Base-by-base conservation (phyloP, 1,284 basidiomycete species). In the Polyporus tsugae region DNA sequence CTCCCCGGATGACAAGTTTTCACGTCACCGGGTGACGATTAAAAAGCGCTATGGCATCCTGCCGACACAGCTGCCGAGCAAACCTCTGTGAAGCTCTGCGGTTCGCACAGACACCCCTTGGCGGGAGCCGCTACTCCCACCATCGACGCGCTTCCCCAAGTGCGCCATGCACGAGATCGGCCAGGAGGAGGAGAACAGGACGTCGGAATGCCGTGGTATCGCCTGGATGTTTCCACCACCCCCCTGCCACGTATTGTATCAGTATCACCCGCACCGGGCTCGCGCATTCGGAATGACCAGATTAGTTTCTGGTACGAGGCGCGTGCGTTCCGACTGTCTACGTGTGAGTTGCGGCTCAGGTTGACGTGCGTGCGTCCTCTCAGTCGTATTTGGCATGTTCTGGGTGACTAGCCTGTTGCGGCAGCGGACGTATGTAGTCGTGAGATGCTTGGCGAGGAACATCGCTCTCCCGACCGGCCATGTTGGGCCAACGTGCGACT, bases 1-100 rank as follows among this genome's bases (percentile, higher is more conserved):
- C 83, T 98, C 96, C 36, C 96, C 96, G 19, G 96, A 98, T 80
- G 96, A 98, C 88, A 98, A 98, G 85, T 98, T 97, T 83, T 97
- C 96, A 72, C 88, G 95, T 70, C 96, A 98, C 80, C 92, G 96
- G 71, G 95, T 98, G 67, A 97, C 95, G 4, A 93, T 98, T 79
- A 98, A 98, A 86, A 95, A 95, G 83, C 89, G 96, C 79, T 94
- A 87, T 78, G 89, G 89, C 71, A 89, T 97, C 70, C 88, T 98
- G 72, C 89, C 91, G 71, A 97, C 96, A 29, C 95, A 98, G 79
- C 86, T 94, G n/a, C 95, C 96, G 39, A 83, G 86, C 70, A 95
- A 95, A 81, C 96, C 96, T 15, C 85, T 96, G 84, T 96, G 87
- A 72, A 39, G 55, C 11, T 17, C 55, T 35, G 35, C 19, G 9